A percentile compares a stretch with the other conserved stretches of the same genome.
These are phyloP conservation scores for Pistacia integerrima DNA, from an alignment of 345 rosid species.

Conservation along the genomic window DNA sequence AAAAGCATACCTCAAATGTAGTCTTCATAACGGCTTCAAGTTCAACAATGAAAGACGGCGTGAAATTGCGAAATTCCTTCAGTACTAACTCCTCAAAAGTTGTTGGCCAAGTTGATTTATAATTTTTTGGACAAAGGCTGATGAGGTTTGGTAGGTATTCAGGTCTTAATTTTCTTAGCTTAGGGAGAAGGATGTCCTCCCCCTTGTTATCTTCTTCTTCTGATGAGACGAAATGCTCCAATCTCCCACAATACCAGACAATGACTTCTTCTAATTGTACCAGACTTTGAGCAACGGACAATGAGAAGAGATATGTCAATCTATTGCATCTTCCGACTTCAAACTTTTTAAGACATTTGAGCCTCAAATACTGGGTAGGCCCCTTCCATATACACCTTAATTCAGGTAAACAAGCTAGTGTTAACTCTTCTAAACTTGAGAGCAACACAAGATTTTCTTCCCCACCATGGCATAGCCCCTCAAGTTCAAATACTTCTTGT, in stretches of 20 bases:
- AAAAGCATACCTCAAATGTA: no score
- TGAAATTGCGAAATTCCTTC: no score
- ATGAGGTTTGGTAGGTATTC: background rate
- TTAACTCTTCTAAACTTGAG: background rate
- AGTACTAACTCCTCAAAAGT: background rate
- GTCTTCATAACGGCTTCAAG: background rate
- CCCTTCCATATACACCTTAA: constrained; percentile 6
- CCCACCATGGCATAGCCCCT: background rate
- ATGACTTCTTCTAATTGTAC: no score
- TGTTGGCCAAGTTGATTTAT: background rate
- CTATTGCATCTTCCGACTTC: no score
- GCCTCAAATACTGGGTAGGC: constrained; percentile 10
- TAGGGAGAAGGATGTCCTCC: no score
- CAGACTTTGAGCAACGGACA: no score
- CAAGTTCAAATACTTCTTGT: constrained; percentile 17
- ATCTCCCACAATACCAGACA: no score
- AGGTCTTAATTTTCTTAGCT: no score
- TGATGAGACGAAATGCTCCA: no score
- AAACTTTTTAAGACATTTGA: background rate
- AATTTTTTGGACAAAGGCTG: background rate
- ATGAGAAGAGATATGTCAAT: no score
- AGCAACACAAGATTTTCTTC: background rate
- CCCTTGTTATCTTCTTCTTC: no score
- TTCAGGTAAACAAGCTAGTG: background rate
- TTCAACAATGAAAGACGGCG: no score